Percentiles rank a stretch among this genome's conserved stretches.
phyloP scores from a whole-genome alignment of 768 basidiomycete genomes.

The Boletus edulis region DNA sequence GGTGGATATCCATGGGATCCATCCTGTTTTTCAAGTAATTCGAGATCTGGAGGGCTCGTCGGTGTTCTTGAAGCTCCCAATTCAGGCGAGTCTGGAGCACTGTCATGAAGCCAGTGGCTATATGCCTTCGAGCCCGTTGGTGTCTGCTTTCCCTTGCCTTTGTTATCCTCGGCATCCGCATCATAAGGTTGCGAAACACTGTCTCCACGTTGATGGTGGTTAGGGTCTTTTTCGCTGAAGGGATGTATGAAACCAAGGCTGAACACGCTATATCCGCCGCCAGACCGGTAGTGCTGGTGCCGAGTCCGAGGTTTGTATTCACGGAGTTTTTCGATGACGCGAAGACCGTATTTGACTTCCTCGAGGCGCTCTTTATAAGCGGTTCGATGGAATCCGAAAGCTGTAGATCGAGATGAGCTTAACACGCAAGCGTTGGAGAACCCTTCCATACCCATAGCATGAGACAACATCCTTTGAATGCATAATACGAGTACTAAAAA shows the following conservation, averaged over 20 bases:
- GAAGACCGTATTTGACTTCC: constrained; percentile 50
- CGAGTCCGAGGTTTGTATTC: constrained; percentile 51
- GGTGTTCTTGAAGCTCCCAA: constrained; percentile 12
- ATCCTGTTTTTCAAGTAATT: constrained; percentile 6
- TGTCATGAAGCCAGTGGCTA: neutral
- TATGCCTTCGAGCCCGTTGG: constrained; percentile 2
- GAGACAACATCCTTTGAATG: constrained; percentile 65
- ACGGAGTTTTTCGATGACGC: constrained; percentile 65
- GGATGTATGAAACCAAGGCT: constrained; percentile 31
- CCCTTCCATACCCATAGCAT: constrained; percentile 47
- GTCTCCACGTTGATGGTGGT: constrained; percentile 28
- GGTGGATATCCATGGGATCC: constrained; percentile 42
- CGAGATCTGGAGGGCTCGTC: neutral
- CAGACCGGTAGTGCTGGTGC: constrained; percentile 32
- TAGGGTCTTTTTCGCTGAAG: constrained; percentile 45
- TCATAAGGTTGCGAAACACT: constrained; percentile 23
- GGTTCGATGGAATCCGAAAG: constrained; percentile 74
- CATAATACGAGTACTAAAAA: constrained; percentile 68
- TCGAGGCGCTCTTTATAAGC: constrained; percentile 73
- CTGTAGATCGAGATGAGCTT: constrained; percentile 27
- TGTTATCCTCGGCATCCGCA: constrained; percentile 29
- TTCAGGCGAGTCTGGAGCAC: constrained; percentile 5
- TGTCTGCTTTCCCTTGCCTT: constrained; percentile 31
- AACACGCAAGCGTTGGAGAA: neutral
- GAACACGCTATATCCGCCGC: constrained; percentile 44